Evolutionary conservation across 345 rosid species (phyloP), one percentile per base, ranked within the genome.

Genomic region (Salix koriyanagi): DNA sequence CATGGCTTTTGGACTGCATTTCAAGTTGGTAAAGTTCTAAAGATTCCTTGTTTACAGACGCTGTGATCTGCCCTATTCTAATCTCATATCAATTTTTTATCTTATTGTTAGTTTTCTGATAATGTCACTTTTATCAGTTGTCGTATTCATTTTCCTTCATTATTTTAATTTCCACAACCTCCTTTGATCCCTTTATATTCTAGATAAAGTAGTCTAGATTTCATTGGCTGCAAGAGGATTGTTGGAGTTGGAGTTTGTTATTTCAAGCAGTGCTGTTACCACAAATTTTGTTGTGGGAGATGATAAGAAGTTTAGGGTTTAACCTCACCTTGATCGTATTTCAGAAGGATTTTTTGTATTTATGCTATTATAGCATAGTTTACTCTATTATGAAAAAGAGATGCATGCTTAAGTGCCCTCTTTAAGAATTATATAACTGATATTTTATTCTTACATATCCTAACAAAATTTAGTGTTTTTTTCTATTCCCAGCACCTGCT

Each of bases 401-500:
- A 77, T 74, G 2, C 28, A 50, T 5, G n/a, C 13, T 28, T 65
- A 64, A 39, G 32, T 32, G 32, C 25, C 68, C 42, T 67, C 34
- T 70, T 71, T 52, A 46, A 32, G 25, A 71, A 34, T 75, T 19
- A 72, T 9, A 66, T 23, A 74, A 74, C 46, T 72, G 34, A 34
- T 32, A 48, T 50, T 52, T 19, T 42, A 30, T 52, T 77, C 15
- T 16, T 67, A 69, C 42, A 16, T 81, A 25, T 77, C 69, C 67
- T 60, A 42, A 72, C 73, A 39, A 69, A 64, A 32, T 15, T 46
- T 67, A 60, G 37, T 36, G 37, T 79, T 6, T 67, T 67, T 72
- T 77, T 66, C 84, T 84, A 68, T 69, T 79, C 75, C 52, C 93
- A 96, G 98, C 91, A 85, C 65, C 86, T 93, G 84, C 97, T 96